These are phyloP conservation scores for Coelastrella sp. DNA, from an alignment of 139 green algal species.

Conservation along the genomic window DNA sequence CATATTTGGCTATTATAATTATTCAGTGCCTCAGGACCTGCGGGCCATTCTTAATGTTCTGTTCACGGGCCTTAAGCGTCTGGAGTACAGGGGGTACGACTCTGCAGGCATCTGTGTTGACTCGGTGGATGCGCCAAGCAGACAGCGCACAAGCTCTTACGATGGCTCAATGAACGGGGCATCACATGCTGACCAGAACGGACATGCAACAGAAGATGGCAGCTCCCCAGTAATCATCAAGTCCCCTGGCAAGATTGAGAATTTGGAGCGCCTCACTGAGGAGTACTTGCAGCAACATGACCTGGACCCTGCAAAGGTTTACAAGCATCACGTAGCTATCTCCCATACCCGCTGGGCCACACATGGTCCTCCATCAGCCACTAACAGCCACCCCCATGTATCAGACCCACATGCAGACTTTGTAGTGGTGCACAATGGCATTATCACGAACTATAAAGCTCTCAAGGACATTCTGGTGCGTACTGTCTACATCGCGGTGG, in stretches of 20 bases:
- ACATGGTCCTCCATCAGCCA: slow-evolving; percentile 84
- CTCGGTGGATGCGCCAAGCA: slow-evolving; percentile 50
- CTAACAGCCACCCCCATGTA: slow-evolving; percentile 94
- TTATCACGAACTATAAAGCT: slow-evolving; percentile 98
- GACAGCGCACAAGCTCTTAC: slow-evolving; percentile 37
- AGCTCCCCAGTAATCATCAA: slow-evolving; percentile 68
- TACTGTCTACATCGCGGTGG: neutral
- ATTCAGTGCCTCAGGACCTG: slow-evolving; percentile 67
- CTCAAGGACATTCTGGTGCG: slow-evolving; percentile 90
- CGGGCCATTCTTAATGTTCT: slow-evolving; percentile 87
- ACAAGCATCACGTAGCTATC: slow-evolving; percentile 83
- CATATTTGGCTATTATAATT: slow-evolving; percentile 98
- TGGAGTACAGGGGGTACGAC: slow-evolving; percentile 99
- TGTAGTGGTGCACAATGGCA: slow-evolving; percentile 99
- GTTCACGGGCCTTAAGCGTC: slow-evolving; percentile 88
- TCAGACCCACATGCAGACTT: slow-evolving; percentile 88
- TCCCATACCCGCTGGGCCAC: slow-evolving; percentile 99
- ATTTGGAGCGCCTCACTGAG: slow-evolving; percentile 77
- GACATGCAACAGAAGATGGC: neutral
- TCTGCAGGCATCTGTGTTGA: slow-evolving; percentile 94
- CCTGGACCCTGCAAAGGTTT: slow-evolving; percentile 23
- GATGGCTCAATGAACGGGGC: slow-evolving; percentile 41
- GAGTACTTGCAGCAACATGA: slow-evolving; percentile 32
- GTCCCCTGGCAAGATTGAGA: slow-evolving; percentile 90
- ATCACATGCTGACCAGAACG: neutral